Evolutionary conservation across 2,329 filamentous ascomycete genomes (phyloP).

Genomic region (Epichloe amarillans): DNA sequence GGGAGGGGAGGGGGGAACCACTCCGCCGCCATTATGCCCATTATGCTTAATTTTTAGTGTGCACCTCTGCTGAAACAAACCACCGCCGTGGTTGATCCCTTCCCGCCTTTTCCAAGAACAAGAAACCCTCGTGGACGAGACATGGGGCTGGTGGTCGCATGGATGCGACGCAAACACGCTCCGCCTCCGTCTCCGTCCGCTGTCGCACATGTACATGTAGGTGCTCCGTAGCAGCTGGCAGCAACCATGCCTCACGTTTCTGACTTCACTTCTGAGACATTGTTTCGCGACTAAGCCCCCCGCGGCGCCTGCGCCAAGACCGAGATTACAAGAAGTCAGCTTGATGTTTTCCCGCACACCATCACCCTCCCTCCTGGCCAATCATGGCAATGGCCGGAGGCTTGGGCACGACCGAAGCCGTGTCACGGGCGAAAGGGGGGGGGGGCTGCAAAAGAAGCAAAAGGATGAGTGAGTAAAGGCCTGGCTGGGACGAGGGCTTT

Average conservation of each 20-base stretch:
- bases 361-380: not conserved
- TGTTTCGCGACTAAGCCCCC: not conserved
- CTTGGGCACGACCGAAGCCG: not conserved
- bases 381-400: not conserved
- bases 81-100: too few relatives aligned
- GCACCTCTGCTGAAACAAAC: not conserved
- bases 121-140: not conserved
- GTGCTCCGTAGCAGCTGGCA: too few relatives aligned
- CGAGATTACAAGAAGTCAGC: conserved; percentile 1
- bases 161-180: not conserved
- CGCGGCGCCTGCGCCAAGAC: conserved; percentile 2
- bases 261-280: conserved; percentile 1
- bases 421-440: not conserved
- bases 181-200: too few relatives aligned
- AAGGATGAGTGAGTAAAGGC: not conserved
- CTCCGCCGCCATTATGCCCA: not conserved
- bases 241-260: too few relatives aligned
- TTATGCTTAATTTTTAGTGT: conserved; percentile 1
- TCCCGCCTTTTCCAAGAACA: not conserved
- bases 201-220: too few relatives aligned
- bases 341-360: not conserved
- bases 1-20: not conserved
- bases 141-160: not conserved
- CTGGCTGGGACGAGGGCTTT: too few relatives aligned
- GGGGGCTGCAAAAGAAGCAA: not conserved